These are phyloP conservation scores for Cutaneotrichosporon sp. DNA, from an alignment of 1,284 basidiomycete genomes.

Conservation along the genomic window DNA sequence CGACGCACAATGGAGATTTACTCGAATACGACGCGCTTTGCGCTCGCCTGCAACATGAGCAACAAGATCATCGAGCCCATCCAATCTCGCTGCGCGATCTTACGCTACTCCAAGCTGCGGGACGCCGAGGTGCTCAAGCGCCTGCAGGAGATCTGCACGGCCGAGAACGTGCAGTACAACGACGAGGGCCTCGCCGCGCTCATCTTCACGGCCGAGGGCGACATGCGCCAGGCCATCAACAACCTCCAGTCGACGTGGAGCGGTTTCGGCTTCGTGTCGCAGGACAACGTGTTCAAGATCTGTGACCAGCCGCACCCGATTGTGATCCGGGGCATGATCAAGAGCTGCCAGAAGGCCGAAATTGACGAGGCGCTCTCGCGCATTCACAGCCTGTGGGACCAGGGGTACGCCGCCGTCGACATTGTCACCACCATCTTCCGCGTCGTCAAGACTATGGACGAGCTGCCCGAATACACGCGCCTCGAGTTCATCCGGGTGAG, in stretches of 20 bases:
- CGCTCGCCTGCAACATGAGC: conserved; percentile 97
- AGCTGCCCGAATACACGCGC: conserved; percentile 87
- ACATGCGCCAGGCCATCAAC: conserved; percentile 99
- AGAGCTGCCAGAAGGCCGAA: conserved; percentile 78
- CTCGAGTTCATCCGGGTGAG: conserved; percentile 92
- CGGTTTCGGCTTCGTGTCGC: conserved; percentile 94
- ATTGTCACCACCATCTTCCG: conserved; percentile 95
- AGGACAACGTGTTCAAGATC: conserved; percentile 99
- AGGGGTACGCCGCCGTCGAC: conserved; percentile 96
- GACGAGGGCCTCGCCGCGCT: conserved; percentile 94
- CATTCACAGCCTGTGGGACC: conserved; percentile 85
- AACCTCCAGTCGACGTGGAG: conserved; percentile 96
- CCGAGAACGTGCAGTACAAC: conserved; percentile 90
- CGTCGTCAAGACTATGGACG: conserved; percentile 93
- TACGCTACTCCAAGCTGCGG: conserved; percentile 85
- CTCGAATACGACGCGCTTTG: conserved; percentile 97
- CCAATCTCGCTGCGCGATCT: conserved; percentile 94
- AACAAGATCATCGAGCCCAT: conserved; percentile 99
- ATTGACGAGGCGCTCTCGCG: conserved; percentile 81
- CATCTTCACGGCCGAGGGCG: conserved; percentile 99
- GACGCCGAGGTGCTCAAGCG: conserved; percentile 92
- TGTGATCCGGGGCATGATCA: conserved; percentile 77
- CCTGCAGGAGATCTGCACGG: conserved; percentile 87
- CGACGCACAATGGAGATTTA: conserved; percentile 99
- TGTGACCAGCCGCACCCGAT: conserved; percentile 99